A percentile compares a stretch with the other conserved stretches of the same genome.
Conservation (phyloP, 2,329 filamentous ascomycete genomes). For the Lasiodiplodia theobromae region DNA sequence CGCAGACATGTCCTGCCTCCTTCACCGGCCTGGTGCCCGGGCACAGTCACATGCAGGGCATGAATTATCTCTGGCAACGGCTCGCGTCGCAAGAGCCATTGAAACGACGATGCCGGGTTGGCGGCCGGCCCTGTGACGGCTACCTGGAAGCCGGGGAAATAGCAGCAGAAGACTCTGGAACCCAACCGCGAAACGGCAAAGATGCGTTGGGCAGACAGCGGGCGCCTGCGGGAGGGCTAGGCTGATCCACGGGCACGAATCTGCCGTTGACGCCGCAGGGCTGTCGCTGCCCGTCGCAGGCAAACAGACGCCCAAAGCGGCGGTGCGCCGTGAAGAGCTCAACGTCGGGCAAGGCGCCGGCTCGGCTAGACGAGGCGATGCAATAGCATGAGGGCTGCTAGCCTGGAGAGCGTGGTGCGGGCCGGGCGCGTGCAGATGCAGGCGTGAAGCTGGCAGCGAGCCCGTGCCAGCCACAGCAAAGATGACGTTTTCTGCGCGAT, state of each 20-base stretch:
- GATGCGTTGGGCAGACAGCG: conserved; percentile 20
- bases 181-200: conserved; percentile 11
- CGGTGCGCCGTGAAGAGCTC: neutral
- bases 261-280: conserved; percentile 7
- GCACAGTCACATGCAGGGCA: conserved; percentile 16
- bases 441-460: conserved; percentile 17
- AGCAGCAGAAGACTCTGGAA: neutral
- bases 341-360: neutral
- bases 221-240: conserved; percentile 16
- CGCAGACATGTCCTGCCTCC: conserved; percentile 6
- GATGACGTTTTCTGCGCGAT: conserved; percentile 6
- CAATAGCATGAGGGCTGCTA: neutral
- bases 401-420: neutral
- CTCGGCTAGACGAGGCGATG: neutral
- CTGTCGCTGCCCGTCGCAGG: conserved; percentile 8
- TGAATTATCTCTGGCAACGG: conserved; percentile 9
- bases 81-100: conserved; percentile 6
- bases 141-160: conserved; percentile 6
- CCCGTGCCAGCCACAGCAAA: conserved; percentile 13
- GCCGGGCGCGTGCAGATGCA: conserved; percentile 5
- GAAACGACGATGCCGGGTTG: conserved; percentile 5
- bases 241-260: conserved; percentile 11
- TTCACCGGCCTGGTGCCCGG: conserved; percentile 7
- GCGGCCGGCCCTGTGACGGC: conserved; percentile 16
- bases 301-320: conserved; percentile 13